Percentiles rank a stretch among this genome's conserved stretches.
phyloP scores from a whole-genome alignment of 352 stramenopile genomes.

The Globisporangium spiculum region DNA sequence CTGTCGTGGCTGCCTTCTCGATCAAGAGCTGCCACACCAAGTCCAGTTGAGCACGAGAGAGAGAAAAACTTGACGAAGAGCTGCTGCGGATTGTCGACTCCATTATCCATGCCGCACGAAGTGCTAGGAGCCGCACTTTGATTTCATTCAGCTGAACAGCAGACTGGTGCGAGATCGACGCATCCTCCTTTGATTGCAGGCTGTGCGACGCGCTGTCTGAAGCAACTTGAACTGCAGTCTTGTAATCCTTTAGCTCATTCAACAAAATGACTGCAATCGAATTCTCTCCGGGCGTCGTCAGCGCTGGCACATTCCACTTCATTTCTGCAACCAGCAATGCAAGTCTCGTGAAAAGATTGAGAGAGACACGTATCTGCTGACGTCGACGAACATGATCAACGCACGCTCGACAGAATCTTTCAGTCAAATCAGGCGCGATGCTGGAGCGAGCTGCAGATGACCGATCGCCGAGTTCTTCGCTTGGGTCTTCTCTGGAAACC shows the following conservation, averaged over 20 bases:
- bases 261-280: slow-evolving; percentile 21
- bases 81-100: slow-evolving; percentile 8
- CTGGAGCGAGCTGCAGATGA: background rate
- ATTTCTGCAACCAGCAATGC: slow-evolving; percentile 26
- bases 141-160: slow-evolving; percentile 28
- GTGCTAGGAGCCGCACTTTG: slow-evolving; percentile 51
- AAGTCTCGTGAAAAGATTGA: slow-evolving; percentile 40
- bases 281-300: background rate
- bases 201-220: background rate
- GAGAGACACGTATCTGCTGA: slow-evolving; percentile 19
- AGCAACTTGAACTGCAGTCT: slow-evolving; percentile 14
- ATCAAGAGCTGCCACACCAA: slow-evolving; percentile 50
- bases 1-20: slow-evolving; percentile 23
- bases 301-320: background rate
- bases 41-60: slow-evolving; percentile 26
- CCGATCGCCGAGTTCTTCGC: background rate
- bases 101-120: slow-evolving; percentile 57
- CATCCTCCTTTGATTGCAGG: slow-evolving; percentile 11
- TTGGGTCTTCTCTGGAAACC: background rate
- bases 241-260: slow-evolving; percentile 28
- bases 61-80: slow-evolving; percentile 16
- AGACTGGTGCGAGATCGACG: slow-evolving; percentile 13
- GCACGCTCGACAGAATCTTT: slow-evolving; percentile 24
- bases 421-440: slow-evolving; percentile 15
- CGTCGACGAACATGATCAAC: slow-evolving; percentile 26